A percentile compares a stretch with the other conserved stretches of the same genome.
Conservation (phyloP, 2,329 filamentous ascomycete species). For the Nigrospora osmanthi region DNA sequence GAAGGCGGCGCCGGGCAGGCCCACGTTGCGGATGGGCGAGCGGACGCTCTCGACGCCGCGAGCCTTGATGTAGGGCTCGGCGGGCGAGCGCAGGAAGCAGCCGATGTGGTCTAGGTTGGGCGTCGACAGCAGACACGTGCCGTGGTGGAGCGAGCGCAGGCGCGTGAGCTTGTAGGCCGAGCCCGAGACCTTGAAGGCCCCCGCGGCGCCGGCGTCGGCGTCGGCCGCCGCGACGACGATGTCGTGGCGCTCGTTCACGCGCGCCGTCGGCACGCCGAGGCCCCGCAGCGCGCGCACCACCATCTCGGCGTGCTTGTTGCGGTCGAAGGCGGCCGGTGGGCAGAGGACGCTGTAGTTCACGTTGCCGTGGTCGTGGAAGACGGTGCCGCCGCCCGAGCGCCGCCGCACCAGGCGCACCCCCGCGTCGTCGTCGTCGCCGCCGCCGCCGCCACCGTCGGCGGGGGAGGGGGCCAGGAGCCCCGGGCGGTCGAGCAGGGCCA, state of each 20-base stretch:
- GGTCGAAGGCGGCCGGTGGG: slow-evolving; percentile 67
- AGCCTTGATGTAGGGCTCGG: slow-evolving; percentile 66
- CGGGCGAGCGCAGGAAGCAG: slow-evolving; percentile 68
- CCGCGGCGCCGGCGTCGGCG: slow-evolving; percentile 2
- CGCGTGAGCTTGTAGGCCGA: slow-evolving; percentile 92
- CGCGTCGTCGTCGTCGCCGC: slow-evolving; percentile 10
- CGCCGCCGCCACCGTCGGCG: too few relatives aligned
- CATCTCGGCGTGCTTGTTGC: slow-evolving; percentile 87
- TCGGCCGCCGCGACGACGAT: slow-evolving; percentile 50
- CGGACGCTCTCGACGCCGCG: slow-evolving; percentile 88
- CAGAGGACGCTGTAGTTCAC: slow-evolving; percentile 92
- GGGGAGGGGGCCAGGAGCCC: slow-evolving; percentile 2
- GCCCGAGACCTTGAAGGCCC: slow-evolving; percentile 74
- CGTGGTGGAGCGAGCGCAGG: slow-evolving; percentile 78
- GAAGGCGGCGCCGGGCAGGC: slow-evolving; percentile 39
- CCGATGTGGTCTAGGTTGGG: slow-evolving; percentile 66
- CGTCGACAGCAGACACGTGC: slow-evolving; percentile 76
- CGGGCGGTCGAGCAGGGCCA: slow-evolving; percentile 45
- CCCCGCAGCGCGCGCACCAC: slow-evolving; percentile 71
- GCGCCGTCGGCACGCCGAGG: slow-evolving; percentile 49
- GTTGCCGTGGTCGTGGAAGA: slow-evolving; percentile 91
- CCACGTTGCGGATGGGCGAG: slow-evolving; percentile 75
- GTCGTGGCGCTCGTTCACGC: slow-evolving; percentile 87
- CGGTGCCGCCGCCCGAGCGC: slow-evolving; percentile 81
- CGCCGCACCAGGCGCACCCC: slow-evolving; percentile 63